Conservation (phyloP, 768 basidiomycete species). For the Kwoniella pini region DNA sequence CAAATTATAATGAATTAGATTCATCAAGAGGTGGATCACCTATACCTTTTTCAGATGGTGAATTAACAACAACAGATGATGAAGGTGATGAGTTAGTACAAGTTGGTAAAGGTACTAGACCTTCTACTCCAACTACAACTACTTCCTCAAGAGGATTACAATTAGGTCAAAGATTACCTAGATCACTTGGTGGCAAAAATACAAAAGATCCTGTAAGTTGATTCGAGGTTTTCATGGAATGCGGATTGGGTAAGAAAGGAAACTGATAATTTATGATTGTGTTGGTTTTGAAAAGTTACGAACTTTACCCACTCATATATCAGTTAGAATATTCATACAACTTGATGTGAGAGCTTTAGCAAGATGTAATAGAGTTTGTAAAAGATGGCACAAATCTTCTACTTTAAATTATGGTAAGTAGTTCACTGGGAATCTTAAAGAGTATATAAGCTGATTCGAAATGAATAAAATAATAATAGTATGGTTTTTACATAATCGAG, state of each 20-base stretch:
- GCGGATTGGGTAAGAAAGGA: too few relatives aligned
- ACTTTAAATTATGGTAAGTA: slow-evolving; percentile 81
- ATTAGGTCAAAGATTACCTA: slow-evolving; percentile 26
- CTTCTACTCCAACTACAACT: slow-evolving; percentile 38
- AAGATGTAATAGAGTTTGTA: slow-evolving; percentile 74
- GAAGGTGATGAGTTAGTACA: slow-evolving; percentile 45
- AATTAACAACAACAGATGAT: slow-evolving; percentile 33
- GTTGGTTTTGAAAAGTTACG: slow-evolving; percentile 30
- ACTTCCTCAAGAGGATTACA: slow-evolving; percentile 23
- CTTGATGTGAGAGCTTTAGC: slow-evolving; percentile 70
- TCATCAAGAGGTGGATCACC: slow-evolving; percentile 19
- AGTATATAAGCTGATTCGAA: neutral
- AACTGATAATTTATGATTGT: too few relatives aligned
- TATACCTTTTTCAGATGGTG: slow-evolving; percentile 20
- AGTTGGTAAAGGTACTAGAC: slow-evolving; percentile 49
- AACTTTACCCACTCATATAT: slow-evolving; percentile 73
- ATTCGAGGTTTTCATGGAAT: neutral
- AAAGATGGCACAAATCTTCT: slow-evolving; percentile 85
- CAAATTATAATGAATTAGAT: slow-evolving; percentile 7
- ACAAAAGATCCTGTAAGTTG: slow-evolving; percentile 50
- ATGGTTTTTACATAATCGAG: slow-evolving; percentile 90
- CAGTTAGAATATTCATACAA: slow-evolving; percentile 71
- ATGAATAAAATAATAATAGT: slow-evolving; percentile 59
- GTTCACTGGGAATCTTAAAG: neutral
- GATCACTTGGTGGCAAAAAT: slow-evolving; percentile 24